Evolutionary conservation across 2,329 filamentous ascomycete species (phyloP).

Genomic region (Amphichorda felina): DNA sequence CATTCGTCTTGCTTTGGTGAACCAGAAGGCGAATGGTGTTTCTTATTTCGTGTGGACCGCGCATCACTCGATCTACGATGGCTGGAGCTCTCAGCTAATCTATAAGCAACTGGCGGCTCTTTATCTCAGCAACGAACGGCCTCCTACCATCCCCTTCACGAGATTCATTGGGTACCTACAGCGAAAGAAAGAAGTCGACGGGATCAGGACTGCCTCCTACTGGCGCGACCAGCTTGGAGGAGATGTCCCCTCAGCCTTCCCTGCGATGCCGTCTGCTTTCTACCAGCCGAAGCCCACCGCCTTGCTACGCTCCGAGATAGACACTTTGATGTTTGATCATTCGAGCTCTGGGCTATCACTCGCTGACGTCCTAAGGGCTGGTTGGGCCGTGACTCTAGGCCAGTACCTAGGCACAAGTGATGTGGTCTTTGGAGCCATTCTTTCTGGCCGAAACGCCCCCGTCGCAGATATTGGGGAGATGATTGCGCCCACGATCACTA

Average conservation of each 20-base stretch:
- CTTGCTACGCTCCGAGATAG: conserved; percentile 2
- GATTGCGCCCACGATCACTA: conserved; percentile 5
- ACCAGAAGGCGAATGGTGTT: not conserved
- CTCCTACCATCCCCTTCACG: conserved; percentile 3
- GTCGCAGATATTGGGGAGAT: conserved; percentile 3
- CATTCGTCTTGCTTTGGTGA: conserved; percentile 1
- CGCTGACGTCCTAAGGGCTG: conserved; percentile 6
- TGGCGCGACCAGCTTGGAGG: conserved; percentile 3
- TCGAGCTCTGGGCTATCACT: conserved; percentile 2
- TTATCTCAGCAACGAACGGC: conserved; percentile 1
- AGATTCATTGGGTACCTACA: conserved; percentile 3
- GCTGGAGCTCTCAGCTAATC: conserved; percentile 5
- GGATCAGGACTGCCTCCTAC: conserved; percentile 1
- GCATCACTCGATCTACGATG: conserved; percentile 11
- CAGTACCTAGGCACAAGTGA: conserved; percentile 2
- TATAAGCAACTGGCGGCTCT: conserved; percentile 3
- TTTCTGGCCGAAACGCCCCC: conserved; percentile 4
- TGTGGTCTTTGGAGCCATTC: conserved; percentile 4
- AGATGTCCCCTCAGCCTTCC: conserved; percentile 4
- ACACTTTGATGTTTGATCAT: conserved; percentile 1
- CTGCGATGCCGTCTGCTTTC: conserved; percentile 2
- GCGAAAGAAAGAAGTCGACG: not conserved
- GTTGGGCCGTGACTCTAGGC: conserved; percentile 3
- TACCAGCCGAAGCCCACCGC: conserved; percentile 3
- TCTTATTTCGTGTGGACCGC: conserved; percentile 7